phyloP scores from a whole-genome alignment of 108 stramenopile genomes.

The Conticribra weissflogii region DNA sequence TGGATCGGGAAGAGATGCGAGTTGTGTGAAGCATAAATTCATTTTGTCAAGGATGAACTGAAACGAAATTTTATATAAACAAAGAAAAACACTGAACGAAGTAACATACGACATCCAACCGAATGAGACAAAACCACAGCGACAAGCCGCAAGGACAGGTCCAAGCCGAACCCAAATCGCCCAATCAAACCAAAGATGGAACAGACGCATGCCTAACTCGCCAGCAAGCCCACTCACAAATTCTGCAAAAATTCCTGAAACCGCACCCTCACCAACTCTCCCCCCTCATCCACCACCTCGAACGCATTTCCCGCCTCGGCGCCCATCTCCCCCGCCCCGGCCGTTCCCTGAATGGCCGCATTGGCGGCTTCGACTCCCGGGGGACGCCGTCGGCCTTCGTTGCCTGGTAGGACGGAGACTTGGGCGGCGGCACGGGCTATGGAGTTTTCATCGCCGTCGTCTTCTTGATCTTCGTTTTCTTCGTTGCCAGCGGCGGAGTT shows the following conservation, averaged over 20 bases:
- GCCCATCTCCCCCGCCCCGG: slow-evolving; percentile 46
- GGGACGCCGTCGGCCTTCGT: slow-evolving; percentile 13
- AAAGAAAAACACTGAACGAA: no score
- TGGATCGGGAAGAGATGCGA: no score
- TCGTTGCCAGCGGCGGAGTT: not conserved
- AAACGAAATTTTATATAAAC: no score
- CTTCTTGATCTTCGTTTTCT: not conserved
- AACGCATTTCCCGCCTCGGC: slow-evolving; percentile 34
- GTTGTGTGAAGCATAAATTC: no score
- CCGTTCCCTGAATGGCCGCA: slow-evolving; percentile 76
- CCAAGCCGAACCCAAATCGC: no score
- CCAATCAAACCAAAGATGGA: not conserved
- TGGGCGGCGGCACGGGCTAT: slow-evolving; percentile 25
- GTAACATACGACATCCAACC: no score
- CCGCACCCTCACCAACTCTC: slow-evolving; percentile 71
- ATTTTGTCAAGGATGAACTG: no score
- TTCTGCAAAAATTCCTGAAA: slow-evolving; percentile 73
- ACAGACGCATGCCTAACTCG: not conserved
- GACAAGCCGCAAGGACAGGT: no score
- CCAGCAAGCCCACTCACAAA: slow-evolving; percentile 56
- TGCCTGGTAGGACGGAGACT: slow-evolving; percentile 11
- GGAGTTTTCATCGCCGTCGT: slow-evolving; percentile 13
- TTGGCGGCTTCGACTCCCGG: slow-evolving; percentile 47
- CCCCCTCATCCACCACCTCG: slow-evolving; percentile 73
- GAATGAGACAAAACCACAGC: no score